Percentiles rank a stretch among this genome's conserved stretches.
Evolutionary conservation across 306 rosid genomes (phyloP).

Genomic region (Fagus crenata): DNA sequence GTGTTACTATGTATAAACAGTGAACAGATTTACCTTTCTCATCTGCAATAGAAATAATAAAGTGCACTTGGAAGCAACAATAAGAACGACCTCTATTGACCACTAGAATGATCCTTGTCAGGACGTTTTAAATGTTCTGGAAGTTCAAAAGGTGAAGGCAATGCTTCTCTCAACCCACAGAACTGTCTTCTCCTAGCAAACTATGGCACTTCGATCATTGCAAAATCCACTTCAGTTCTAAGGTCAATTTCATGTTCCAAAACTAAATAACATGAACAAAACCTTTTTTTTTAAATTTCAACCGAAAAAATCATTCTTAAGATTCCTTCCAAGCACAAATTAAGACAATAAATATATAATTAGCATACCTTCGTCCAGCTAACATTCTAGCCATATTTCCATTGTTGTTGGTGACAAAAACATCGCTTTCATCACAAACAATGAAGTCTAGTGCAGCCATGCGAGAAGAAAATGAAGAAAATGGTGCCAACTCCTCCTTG

Average conservation of each 20-base stretch:
- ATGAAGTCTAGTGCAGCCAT: constrained; percentile 89
- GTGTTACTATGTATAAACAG: constrained; percentile 11
- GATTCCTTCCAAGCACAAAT: background rate
- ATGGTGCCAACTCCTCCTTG: constrained; percentile 69
- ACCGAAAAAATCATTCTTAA: background rate
- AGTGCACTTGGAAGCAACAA: background rate
- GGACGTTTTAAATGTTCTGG: background rate
- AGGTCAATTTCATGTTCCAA: background rate
- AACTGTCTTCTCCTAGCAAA: background rate
- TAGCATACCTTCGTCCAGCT: constrained; percentile 84
- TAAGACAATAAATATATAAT: background rate
- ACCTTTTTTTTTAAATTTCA: background rate
- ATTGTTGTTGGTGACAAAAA: constrained; percentile 85
- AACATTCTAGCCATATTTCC: constrained; percentile 96
- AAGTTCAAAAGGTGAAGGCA: background rate
- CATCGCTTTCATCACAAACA: constrained; percentile 81
- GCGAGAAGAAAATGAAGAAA: constrained; percentile 80
- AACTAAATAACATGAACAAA: background rate
- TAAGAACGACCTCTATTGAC: background rate
- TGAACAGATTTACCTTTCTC: constrained; percentile 5
- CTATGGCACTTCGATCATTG: background rate
- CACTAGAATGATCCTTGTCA: background rate
- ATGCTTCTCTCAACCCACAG: background rate
- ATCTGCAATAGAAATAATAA: background rate
- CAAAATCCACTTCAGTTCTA: background rate